phyloP scores from a whole-genome alignment of 352 stramenopile species.

The Thalassiosira sp. region DNA sequence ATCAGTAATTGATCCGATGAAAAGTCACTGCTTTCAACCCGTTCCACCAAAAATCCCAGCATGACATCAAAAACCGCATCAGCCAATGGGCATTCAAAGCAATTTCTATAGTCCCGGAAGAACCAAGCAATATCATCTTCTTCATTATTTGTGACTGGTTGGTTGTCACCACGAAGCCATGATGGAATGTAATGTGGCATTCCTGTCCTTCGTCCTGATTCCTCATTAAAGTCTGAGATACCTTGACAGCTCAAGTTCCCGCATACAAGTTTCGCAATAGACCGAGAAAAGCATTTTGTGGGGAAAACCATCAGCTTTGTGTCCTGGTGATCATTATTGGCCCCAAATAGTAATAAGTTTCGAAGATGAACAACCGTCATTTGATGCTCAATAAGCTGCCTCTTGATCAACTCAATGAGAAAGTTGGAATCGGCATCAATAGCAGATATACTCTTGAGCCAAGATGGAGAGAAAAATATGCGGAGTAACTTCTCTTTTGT shows the following conservation, averaged over 20 bases:
- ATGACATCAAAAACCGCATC: slow-evolving; percentile 40
- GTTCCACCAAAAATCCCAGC: slow-evolving; percentile 22
- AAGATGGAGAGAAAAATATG: slow-evolving; percentile 32
- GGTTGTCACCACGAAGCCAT: slow-evolving; percentile 22
- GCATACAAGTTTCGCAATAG: slow-evolving; percentile 17
- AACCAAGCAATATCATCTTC: slow-evolving; percentile 31
- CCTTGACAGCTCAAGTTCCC: slow-evolving; percentile 19
- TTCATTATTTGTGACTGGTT: neutral
- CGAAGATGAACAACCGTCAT: slow-evolving; percentile 32
- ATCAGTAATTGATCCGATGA: slow-evolving; percentile 36
- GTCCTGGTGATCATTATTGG: neutral
- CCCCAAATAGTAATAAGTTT: slow-evolving; percentile 21
- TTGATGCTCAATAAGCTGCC: slow-evolving; percentile 14
- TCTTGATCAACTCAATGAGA: slow-evolving; percentile 29
- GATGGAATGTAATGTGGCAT: slow-evolving; percentile 41
- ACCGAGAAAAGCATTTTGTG: slow-evolving; percentile 22
- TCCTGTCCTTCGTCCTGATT: slow-evolving; percentile 16
- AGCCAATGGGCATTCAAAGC: slow-evolving; percentile 35
- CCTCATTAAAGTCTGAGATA: slow-evolving; percentile 9
- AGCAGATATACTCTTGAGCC: slow-evolving; percentile 30
- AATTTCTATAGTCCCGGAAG: slow-evolving; percentile 32
- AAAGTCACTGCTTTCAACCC: neutral
- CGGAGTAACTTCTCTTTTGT: slow-evolving; percentile 29
- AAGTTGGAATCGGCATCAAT: slow-evolving; percentile 32
- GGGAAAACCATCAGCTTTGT: neutral